Base-by-base conservation (phyloP, 176 grass and related monocot genomes). In the Bonia amplexicaulis region DNA sequence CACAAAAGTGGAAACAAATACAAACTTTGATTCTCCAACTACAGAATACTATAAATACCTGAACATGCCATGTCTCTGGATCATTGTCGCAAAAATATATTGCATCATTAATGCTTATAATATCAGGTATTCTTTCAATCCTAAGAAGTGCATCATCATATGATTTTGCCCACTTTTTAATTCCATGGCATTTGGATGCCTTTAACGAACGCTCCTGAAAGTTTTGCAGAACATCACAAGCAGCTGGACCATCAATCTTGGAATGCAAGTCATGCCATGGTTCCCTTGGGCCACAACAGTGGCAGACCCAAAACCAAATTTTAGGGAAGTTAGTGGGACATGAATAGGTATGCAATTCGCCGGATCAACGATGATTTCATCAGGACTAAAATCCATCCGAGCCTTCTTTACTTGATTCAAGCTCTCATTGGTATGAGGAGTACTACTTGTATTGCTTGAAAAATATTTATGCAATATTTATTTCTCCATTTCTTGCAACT, bases 261-360 rank as follows among this genome's bases (percentile, higher is more conserved):
- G 96, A 93, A 85, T 98, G 96, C 87, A 98, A 95, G 40, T 98
- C 96, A 74, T 98, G 96, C 96, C 96, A 98, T 60, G 96, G 96
- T 82, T 98, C 91, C 85, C 95, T 98, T 61, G 95, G 93, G 71
- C 95, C 95, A 73, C 84, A n/a, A n/a, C n/a, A n/a, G n/a, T n/a
- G n/a, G n/a, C n/a, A n/a, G n/a, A n/a, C n/a, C n/a, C n/a, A n/a
- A n/a, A n/a, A n/a, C n/a, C n/a, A n/a, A n/a, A n/a, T n/a, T n/a
- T n/a, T n/a, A n/a, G n/a, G n/a, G n/a, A n/a, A n/a, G n/a, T n/a
- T n/a, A n/a, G n/a, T n/a, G 31, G 31, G 31, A 33, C 31, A 33
- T 33, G 31, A 33, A 3, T 33, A 3, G 31, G 31, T 37, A 33
- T 33, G 0, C 4, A 5, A 37, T 37, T 5, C 35, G 4, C 35